Percentiles rank a stretch among this genome's conserved stretches.
phyloP scores from a whole-genome alignment of 2,329 filamentous ascomycete species.

The Colletotrichum simmondsii region DNA sequence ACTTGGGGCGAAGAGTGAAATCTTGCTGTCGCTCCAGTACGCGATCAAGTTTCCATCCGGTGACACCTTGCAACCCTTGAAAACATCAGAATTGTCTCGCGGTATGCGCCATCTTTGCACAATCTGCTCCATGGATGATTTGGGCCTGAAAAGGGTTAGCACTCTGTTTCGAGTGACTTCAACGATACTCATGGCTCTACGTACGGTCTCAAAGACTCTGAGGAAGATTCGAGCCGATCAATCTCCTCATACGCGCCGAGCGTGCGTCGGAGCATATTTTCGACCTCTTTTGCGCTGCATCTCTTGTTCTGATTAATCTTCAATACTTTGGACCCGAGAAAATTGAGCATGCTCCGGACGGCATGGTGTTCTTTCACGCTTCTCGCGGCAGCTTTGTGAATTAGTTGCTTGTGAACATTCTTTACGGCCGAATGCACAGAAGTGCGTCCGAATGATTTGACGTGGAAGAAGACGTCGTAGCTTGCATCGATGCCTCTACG shows the following conservation, averaged over 20 bases:
- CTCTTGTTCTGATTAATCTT: not conserved
- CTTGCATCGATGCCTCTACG: not conserved
- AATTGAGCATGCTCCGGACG: not conserved
- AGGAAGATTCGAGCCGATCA: not conserved
- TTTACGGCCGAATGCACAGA: not conserved
- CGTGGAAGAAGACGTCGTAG: not conserved
- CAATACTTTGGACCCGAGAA: not conserved
- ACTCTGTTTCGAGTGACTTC: not conserved
- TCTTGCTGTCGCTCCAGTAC: not conserved
- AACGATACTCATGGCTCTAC: not conserved
- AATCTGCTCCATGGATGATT: not conserved
- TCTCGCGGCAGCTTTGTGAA: not conserved
- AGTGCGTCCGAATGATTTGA: not conserved
- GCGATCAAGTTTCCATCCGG: not conserved
- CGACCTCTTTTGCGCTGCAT: not conserved
- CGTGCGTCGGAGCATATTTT: not conserved
- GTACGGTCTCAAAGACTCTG: not conserved
- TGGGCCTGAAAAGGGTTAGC: not conserved
- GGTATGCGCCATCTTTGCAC: not conserved
- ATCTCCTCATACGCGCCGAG: not conserved
- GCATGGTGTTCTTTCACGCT: not conserved
- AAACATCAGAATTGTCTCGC: not conserved
- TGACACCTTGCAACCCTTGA: constrained; percentile 1
- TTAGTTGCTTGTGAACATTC: not conserved
- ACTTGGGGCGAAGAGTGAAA: not conserved